Evolutionary conservation across 75 land plant species (phyloP), one percentile per base, ranked within the genome.

Genomic region (Cryptomeria japonica): DNA sequence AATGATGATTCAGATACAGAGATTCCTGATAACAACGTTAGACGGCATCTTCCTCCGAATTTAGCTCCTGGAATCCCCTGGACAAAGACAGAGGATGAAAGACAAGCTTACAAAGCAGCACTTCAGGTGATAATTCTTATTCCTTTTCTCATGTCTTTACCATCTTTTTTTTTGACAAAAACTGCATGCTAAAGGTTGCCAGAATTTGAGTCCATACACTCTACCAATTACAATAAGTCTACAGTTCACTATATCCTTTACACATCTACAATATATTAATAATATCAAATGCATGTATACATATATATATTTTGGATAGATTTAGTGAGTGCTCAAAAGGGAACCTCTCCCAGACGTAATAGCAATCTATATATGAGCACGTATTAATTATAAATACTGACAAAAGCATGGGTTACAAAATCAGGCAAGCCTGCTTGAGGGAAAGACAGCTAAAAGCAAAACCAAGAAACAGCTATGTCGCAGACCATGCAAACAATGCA

Each of bases 1-100:
- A 82, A 82, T 44, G 31, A 44, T 82, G 51, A 44, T 42, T 82
- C 84, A 82, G 84, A 82, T 82, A 82, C 84, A 44, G 84, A 82
- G 22, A 42, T 42, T 47, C 51, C 47, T 82, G 84, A 82, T 42
- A 82, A 2, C 84, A 82, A 82, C 31, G 22, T 28, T 42, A 44
- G 13, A 44, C 22, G 51, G n/a, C 84, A 82, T 44, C 31, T 82
- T 25, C 84, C 84, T 44, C 4, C 51, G 22, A 82, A 49, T 82
- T 44, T 82, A 46, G 84, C 32, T 28, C 47, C 31, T 82, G 84
- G 2, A 82, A 82, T 47, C 46, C 10, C 51, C 31, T 46, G 84
- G 84, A 2, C 84, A 82, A 82, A 82, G 32, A 7, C 83, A 80
- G 84, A 82, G 28, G 84, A 82, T 82, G 84, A 82, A 82, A 22